These are phyloP conservation scores for Curvularia lunata DNA, from an alignment of 2,329 filamentous ascomycete genomes.

Conservation along the genomic window DNA sequence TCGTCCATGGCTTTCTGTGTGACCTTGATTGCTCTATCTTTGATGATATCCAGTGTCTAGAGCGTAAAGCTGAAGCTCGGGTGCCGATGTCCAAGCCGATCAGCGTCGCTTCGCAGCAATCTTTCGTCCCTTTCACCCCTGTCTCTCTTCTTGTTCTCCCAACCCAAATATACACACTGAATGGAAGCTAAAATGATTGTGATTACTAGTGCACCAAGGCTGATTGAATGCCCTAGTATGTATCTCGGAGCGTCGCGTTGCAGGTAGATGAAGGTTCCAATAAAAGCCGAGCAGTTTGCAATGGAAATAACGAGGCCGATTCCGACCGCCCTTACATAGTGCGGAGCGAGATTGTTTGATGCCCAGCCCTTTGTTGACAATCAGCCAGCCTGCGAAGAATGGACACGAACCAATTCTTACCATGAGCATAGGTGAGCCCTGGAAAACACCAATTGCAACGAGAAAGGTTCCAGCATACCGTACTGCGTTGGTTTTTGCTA, in stretches of 20 bases:
- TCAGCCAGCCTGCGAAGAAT: conserved; percentile 1
- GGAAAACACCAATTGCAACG: conserved; percentile 53
- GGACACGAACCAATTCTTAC: conserved; percentile 1
- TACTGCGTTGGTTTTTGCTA: conserved; percentile 41
- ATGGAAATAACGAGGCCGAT: conserved; percentile 56
- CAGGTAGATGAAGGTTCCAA: conserved; percentile 60
- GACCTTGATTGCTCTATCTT: background rate
- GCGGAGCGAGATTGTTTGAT: conserved; percentile 56
- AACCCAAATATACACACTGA: conserved; percentile 34
- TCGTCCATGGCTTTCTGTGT: background rate
- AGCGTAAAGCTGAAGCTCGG: conserved; percentile 40
- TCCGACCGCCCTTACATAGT: conserved; percentile 63
- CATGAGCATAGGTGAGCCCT: conserved; percentile 46
- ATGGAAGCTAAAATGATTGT: conserved; percentile 28
- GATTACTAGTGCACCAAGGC: conserved; percentile 33
- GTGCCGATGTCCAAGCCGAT: conserved; percentile 38
- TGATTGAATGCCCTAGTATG: conserved; percentile 31
- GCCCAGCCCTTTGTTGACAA: conserved; percentile 45
- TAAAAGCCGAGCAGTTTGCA: conserved; percentile 59
- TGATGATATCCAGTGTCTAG: conserved; percentile 3
- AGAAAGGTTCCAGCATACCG: conserved; percentile 52
- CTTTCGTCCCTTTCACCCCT: conserved; percentile 32
- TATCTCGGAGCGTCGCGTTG: conserved; percentile 49
- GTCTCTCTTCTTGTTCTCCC: conserved; percentile 38
- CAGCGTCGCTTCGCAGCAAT: conserved; percentile 32